A percentile compares a stretch with the other conserved stretches of the same genome.
Conservation (phyloP, 805 yeast species). For the Starmerella bombicola region DNA sequence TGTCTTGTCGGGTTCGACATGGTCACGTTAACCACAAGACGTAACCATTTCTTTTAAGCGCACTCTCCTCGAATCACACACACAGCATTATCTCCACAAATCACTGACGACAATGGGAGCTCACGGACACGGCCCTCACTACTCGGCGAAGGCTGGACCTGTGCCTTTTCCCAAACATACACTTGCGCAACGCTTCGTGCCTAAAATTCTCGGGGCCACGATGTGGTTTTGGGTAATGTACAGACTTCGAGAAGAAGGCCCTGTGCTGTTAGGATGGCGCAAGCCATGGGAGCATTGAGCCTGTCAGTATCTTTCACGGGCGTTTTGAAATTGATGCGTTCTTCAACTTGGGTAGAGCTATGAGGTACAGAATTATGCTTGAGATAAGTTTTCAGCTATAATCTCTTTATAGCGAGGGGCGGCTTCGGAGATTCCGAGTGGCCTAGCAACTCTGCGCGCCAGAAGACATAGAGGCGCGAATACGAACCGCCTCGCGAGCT, state of each 20-base stretch:
- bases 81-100: not conserved
- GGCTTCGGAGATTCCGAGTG: slow-evolving; percentile 21
- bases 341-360: too few species aligned
- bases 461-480: slow-evolving; percentile 29
- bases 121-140: slow-evolving; percentile 32
- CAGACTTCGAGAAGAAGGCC: slow-evolving; percentile 51
- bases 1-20: too few species aligned
- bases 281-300: slow-evolving; percentile 34
- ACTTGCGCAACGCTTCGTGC: slow-evolving; percentile 43
- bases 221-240: slow-evolving; percentile 85
- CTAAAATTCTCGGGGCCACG: slow-evolving; percentile 65
- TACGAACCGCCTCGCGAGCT: slow-evolving; percentile 35
- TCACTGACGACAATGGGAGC: slow-evolving; percentile 86
- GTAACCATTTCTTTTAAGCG: not conserved
- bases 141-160: slow-evolving; percentile 38
- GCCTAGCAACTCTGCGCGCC: slow-evolving; percentile 13
- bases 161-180: slow-evolving; percentile 56
- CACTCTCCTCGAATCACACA: not conserved
- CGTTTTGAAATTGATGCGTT: too few species aligned
- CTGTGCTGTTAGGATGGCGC: slow-evolving; percentile 31
- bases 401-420: slow-evolving; percentile 31
- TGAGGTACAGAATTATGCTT: too few species aligned
- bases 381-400: slow-evolving; percentile 12
- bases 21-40: not conserved
- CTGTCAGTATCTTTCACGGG: too few species aligned